A percentile compares a stretch with the other conserved stretches of the same genome.
These are phyloP conservation scores for Phytophthora tubulina DNA, from an alignment of 352 stramenopile genomes.

Conservation along the genomic window DNA sequence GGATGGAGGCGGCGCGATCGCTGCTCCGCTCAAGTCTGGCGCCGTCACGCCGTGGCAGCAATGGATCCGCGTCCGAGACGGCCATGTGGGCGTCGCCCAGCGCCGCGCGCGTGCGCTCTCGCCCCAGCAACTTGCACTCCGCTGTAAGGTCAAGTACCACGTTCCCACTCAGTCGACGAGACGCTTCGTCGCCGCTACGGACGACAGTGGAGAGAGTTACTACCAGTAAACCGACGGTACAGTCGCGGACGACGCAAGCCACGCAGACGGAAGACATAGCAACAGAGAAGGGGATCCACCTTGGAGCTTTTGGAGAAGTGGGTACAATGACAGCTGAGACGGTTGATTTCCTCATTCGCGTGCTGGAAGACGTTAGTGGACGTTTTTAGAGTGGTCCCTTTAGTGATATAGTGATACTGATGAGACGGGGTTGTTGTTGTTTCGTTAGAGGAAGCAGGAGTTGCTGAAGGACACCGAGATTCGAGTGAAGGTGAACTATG, in stretches of 20 bases:
- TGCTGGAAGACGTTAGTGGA: conserved; percentile 66
- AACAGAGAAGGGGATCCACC: conserved; percentile 13
- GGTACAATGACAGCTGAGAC: conserved; percentile 66
- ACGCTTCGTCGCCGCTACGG: conserved; percentile 13
- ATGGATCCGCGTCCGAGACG: not conserved
- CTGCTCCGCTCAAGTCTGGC: conserved; percentile 36
- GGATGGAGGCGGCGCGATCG: conserved; percentile 43
- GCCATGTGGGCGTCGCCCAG: conserved; percentile 51
- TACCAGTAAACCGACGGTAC: not conserved
- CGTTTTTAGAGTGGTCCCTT: not conserved
- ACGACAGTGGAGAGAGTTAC: conserved; percentile 13
- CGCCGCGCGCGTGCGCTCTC: conserved; percentile 47
- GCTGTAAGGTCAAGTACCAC: conserved; percentile 45
- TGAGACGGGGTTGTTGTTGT: conserved; percentile 2
- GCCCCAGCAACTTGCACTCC: conserved; percentile 58
- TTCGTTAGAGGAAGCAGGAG: conserved; percentile 54
- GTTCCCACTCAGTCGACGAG: conserved; percentile 43
- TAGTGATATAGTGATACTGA: not conserved
- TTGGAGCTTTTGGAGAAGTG: conserved; percentile 62
- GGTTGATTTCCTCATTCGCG: conserved; percentile 72
- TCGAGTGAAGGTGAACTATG: conserved; percentile 9
- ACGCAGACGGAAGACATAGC: conserved; percentile 37
- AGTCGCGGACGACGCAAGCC: conserved; percentile 32
- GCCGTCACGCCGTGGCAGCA: conserved; percentile 11
- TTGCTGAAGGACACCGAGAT: conserved; percentile 29